Evolutionary conservation across 257 asterid species (phyloP), one percentile per base, ranked within the genome.

Genomic region (Perilla frutescens): DNA sequence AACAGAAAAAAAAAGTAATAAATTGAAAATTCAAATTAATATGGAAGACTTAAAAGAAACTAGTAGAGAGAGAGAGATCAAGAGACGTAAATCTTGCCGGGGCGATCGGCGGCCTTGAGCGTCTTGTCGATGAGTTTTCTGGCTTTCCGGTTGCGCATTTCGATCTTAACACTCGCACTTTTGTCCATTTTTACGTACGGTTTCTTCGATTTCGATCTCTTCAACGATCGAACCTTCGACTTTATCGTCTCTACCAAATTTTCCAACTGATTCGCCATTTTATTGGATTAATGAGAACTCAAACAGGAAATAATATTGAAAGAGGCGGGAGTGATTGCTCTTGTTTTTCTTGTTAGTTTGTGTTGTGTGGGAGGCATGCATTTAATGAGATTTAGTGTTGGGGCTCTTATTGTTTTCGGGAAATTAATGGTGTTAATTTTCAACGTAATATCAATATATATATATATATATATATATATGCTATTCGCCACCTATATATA

Each of bases 61-160:
- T n/a, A n/a, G n/a, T n/a, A 53, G 0, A 6, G 6, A 7, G 11
- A 7, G 51, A 40, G 49, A 2, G 26, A 2, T 64, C 40, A 45
- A 65, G 70, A 31, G 57, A 65, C 11, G 41, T 43, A 44, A 31
- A 43, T 76, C 81, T 87, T 87, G 56, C 93, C 96, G 44, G 95
- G 95, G 8, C 67, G 83, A 84, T 90, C 97, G 60, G 98, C 98
- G 47, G 81, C 82, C 72, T 85, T 81, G 81, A 92, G 97, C 62
- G 92, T 92, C 72, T 86, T 89, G 57, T 89, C 91, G 77, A 90
- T 90, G 84, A 93, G 81, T 39, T 86, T 80, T 8, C 83, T 84
- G 48, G 98, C 98, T 51, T 84, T 89, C 14, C 86, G 84, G 84
- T 96, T 90, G 29, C 93, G 91, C 73, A 93, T 90, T 90, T 93